Evolutionary conservation across 2,329 filamentous ascomycete species (phyloP), one percentile per base, ranked within the genome.

Genomic region (Beauveria australis): DNA sequence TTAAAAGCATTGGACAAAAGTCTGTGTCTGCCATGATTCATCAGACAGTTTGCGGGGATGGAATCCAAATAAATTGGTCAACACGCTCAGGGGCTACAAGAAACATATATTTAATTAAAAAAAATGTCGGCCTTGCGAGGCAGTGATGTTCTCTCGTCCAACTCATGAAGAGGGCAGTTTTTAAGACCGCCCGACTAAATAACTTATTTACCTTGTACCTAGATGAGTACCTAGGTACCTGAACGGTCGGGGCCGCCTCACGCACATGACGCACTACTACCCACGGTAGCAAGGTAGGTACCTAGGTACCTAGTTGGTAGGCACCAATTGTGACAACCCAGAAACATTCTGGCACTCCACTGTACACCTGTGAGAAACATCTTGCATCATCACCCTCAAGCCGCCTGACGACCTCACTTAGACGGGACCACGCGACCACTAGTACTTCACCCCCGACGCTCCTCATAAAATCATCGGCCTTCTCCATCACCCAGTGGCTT

Each of bases 381-480:
- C 49, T 58, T 59, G 55, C 55, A 59, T 59, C 60, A 62, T 59
- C 60, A 59, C 43, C 33, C 18, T 24, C 52, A 5, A 37, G 24
- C 46, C 53, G 53, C 59, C 59, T 61, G 59, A 57, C 59, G 33
- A 61, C 47, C 40, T 54, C 30, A 60, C 44, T 61, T 55, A 54
- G 44, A 61, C 52, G 4, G 14, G 43, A 55, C 59, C 59, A 61
- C 59, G 59, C 59, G 59, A 61, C 59, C 59, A 61, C 30, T 10
- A 43, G 9, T 22, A 41, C 12, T 37, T 43, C 30, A 37, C 41
- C 41, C 5, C 19, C 16, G 7, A 51, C 40, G 33, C n/a, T 3
- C 10, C 22, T 43, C 19, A 47, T 28, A 53, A 47, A 40, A 6
- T 3, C n/a, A 47, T 46, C 57, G 2, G 5, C n/a, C 26, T 26